Evolutionary conservation across 805 yeast species (phyloP).

Genomic region (Wickerhamomyces queroliae): DNA sequence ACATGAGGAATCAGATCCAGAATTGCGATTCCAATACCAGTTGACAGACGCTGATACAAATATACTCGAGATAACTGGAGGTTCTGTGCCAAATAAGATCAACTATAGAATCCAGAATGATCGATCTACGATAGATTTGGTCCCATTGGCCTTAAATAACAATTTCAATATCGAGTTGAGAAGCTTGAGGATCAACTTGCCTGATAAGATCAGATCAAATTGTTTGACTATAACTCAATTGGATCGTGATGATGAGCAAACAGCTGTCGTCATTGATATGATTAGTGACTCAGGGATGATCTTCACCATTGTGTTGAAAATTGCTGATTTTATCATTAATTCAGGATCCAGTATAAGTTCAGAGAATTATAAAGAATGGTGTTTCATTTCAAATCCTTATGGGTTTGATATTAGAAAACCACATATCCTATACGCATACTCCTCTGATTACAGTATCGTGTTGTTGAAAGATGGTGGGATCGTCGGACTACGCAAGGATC

Average conservation of each 20-base stretch:
- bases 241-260: constrained; percentile 15
- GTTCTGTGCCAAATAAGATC: constrained; percentile 30
- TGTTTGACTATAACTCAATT: constrained; percentile 34
- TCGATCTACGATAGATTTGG: constrained; percentile 10
- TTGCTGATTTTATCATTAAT: constrained; percentile 34
- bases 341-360: constrained; percentile 11
- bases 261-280: constrained; percentile 41
- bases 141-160: constrained; percentile 20
- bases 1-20: constrained; percentile 13
- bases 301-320: constrained; percentile 40
- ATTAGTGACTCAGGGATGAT: constrained; percentile 47
- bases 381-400: constrained; percentile 62
- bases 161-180: constrained; percentile 14
- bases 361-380: constrained; percentile 42
- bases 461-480: constrained; percentile 76
- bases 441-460: constrained; percentile 41
- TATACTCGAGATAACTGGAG: constrained; percentile 25
- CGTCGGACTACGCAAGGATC: constrained; percentile 38
- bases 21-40: constrained; percentile 11
- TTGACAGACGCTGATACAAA: constrained; percentile 12
- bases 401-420: constrained; percentile 55
- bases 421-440: constrained; percentile 42
- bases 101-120: constrained; percentile 15
- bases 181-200: constrained; percentile 27
- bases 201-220: constrained; percentile 27